Conservation (phyloP, 169 alveolate species). For the Plasmodium relictum region DNA sequence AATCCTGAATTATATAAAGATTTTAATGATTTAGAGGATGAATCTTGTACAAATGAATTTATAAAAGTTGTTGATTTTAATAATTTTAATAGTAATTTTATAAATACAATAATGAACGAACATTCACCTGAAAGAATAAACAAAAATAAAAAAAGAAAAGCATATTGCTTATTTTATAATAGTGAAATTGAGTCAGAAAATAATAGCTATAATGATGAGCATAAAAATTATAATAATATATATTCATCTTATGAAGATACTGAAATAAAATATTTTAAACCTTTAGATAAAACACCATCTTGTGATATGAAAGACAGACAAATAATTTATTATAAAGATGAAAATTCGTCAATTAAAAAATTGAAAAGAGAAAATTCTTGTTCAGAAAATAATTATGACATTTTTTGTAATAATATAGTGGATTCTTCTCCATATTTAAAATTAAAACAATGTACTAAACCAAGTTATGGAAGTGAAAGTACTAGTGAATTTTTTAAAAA, state of each 20-base stretch:
- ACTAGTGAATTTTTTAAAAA: constrained; percentile 68
- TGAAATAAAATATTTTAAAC: constrained; percentile 19
- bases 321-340: constrained; percentile 8
- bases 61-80: constrained; percentile 52
- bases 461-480: constrained; percentile 66
- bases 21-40: constrained; percentile 53
- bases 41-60: constrained; percentile 29
- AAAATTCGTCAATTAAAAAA: constrained; percentile 29
- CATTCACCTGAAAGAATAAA: constrained; percentile 4
- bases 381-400: constrained; percentile 41
- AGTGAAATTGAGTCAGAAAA: constrained; percentile 47
- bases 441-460: constrained; percentile 25
- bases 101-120: constrained; percentile 55
- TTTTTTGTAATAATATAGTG: constrained; percentile 19
- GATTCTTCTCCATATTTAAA: constrained; percentile 47
- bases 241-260: constrained; percentile 44
- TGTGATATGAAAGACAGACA: constrained; percentile 24
- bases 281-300: constrained; percentile 35
- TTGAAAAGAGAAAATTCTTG: constrained; percentile 45
- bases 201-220: constrained; percentile 17
- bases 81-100: constrained; percentile 64
- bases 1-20: constrained; percentile 57
- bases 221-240: constrained; percentile 22
- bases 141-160: constrained; percentile 61
- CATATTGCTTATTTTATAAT: constrained; percentile 73